Evolutionary conservation across 2,329 filamentous ascomycete species (phyloP), one percentile per base, ranked within the genome.

Genomic region (Aciculosporium take): DNA sequence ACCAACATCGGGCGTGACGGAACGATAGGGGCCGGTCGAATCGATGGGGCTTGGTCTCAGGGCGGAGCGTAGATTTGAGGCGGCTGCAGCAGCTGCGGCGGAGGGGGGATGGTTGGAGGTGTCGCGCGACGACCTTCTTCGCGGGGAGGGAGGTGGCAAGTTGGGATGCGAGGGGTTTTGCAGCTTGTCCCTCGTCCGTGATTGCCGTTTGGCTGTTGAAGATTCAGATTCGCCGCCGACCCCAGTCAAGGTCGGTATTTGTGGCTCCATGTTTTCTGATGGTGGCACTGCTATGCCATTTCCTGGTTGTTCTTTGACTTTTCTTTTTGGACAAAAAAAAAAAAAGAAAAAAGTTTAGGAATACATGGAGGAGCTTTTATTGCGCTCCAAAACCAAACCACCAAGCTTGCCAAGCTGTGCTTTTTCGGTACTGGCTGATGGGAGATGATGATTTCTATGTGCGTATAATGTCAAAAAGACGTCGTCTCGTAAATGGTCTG

Each of bases 1-100:
- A 32, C 60, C 23, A 39, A 30, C 61, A 33, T 85, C 81, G 49
- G 80, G 79, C 46, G 79, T 83, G 48, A 83, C 76, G 43, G 78
- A 65, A 47, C 80, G 75, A 52, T 80, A 73, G 35, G 71, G 73
- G 48, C 57, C 53, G 49, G 64, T 60, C 40, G 53, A 46, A 40
- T 50, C 49, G 20, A 23, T 10, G 39, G 54, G 43, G 36, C 52
- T 56, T 42, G 54, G 46, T 41, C 58, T 52, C 46, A 58, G 59
- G 41, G 56, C 51, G 34, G 62, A 56, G 39, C 59, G 53, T 34
- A 63, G 47, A 46, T 56, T 61, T 39, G 54, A 52, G 35, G 55
- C 54, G 44, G 43, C 37, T 8, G 28, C 60, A 51, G 60, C 54
- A 2, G 36, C 35, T 9, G 39, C 39, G 21, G 37, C 36, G 30